Percentiles rank a stretch among this genome's conserved stretches.
These are phyloP conservation scores for Stagonosporopsis tanaceti DNA, from an alignment of 2,329 filamentous ascomycete genomes.

Conservation along the genomic window DNA sequence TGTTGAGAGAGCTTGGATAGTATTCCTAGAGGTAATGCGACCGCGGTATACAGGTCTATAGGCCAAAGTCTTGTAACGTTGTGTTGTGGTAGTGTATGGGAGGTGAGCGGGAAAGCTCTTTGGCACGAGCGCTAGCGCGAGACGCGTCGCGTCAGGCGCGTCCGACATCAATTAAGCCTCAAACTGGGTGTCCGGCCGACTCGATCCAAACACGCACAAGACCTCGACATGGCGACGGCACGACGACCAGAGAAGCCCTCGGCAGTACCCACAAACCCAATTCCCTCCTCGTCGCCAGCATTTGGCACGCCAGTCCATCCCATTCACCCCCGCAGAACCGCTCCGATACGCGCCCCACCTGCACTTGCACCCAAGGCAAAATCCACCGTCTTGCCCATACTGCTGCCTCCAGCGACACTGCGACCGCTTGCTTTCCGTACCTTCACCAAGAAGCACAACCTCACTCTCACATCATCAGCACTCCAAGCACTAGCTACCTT, in stretches of 20 bases:
- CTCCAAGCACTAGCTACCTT: conserved; percentile 86
- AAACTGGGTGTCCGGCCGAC: background rate
- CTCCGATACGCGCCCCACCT: conserved; percentile 55
- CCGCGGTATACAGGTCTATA: background rate
- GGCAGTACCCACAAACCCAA: conserved; percentile 68
- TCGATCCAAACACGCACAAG: background rate
- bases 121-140: conserved; percentile 7
- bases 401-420: conserved; percentile 85
- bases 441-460: conserved; percentile 96
- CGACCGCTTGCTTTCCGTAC: conserved; percentile 92
- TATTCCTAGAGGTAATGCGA: conserved; percentile 14
- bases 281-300: conserved; percentile 88
- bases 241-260: conserved; percentile 43
- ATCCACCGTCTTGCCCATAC: conserved; percentile 79
- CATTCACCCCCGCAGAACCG: conserved; percentile 63
- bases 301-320: conserved; percentile 89
- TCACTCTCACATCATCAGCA: conserved; percentile 88
- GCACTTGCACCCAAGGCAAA: conserved; percentile 60
- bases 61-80: too few relatives aligned
- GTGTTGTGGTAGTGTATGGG: conserved; percentile 4
- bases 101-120: conserved; percentile 14
- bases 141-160: conserved; percentile 17
- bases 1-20: background rate
- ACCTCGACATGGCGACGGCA: conserved; percentile 37
- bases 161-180: conserved; percentile 13